A percentile compares a stretch with the other conserved stretches of the same genome.
These are phyloP conservation scores for Pyrus hybrid DNA, from an alignment of 331 rosid species.

Conservation along the genomic window DNA sequence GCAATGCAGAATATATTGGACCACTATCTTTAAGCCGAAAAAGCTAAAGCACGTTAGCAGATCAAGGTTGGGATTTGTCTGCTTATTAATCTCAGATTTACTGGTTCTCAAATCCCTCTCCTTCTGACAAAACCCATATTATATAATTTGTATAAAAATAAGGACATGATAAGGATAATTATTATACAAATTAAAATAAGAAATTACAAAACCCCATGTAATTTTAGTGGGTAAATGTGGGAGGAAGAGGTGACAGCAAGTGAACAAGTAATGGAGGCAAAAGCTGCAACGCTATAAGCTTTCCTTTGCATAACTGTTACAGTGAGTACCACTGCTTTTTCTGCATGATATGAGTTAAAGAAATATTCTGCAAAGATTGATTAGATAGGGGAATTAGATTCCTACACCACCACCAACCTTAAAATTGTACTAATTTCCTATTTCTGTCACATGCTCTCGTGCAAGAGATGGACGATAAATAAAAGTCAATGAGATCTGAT, in stretches of 20 bases:
- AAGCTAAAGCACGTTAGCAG: constrained; percentile 19
- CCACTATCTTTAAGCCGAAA: constrained; percentile 14
- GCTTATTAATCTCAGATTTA: background rate
- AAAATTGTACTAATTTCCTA: background rate
- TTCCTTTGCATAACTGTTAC: constrained; percentile 11
- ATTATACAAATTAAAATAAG: background rate
- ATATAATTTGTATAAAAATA: background rate
- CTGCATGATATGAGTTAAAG: constrained; percentile 32
- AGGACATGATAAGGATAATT: background rate
- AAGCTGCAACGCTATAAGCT: constrained; percentile 26
- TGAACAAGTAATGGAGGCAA: constrained; percentile 23
- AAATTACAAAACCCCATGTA: background rate
- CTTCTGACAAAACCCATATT: background rate
- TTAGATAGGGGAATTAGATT: constrained; percentile 42
- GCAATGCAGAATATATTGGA: constrained; percentile 6
- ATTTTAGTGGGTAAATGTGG: constrained; percentile 1
- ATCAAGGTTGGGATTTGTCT: constrained; percentile 5
- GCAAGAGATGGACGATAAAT: constrained; percentile 1
- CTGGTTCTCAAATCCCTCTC: background rate
- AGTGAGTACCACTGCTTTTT: background rate
- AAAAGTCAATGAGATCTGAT: constrained; percentile 3
- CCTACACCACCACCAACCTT: constrained; percentile 27
- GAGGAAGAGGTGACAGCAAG: constrained; percentile 13
- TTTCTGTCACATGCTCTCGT: constrained; percentile 9
- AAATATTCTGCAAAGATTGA: constrained; percentile 28